Evolutionary conservation across 1,284 basidiomycete genomes (phyloP).

Genomic region (Xerocomus amazonicus): DNA sequence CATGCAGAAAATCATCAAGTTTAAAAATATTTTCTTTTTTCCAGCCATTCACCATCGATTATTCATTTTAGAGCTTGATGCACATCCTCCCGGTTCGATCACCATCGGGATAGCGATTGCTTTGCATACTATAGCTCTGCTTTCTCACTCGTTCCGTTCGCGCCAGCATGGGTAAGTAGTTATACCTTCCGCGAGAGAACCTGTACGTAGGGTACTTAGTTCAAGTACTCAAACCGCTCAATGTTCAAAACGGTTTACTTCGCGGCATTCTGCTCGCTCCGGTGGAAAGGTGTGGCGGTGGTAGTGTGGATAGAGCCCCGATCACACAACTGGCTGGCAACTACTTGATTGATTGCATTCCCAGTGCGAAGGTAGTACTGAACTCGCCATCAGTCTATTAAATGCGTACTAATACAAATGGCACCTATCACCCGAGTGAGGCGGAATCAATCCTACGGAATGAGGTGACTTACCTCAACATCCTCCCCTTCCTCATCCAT

Average conservation of each 20-base stretch:
- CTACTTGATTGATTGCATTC: not conserved
- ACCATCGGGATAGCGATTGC: slow-evolving; percentile 14
- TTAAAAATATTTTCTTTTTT: slow-evolving; percentile 43
- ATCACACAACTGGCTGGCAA: too few relatives aligned
- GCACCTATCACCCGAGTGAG: slow-evolving; percentile 44
- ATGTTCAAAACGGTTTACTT: not conserved
- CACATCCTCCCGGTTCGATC: slow-evolving; percentile 3
- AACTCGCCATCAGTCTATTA: slow-evolving; percentile 23
- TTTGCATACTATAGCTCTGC: slow-evolving; percentile 20
- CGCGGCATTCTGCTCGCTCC: not conserved
- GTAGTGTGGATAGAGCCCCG: too few relatives aligned
- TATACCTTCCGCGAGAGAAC: slow-evolving; percentile 23
- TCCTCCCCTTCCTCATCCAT: slow-evolving; percentile 88
- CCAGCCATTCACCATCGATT: slow-evolving; percentile 16
- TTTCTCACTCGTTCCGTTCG: slow-evolving; percentile 26
- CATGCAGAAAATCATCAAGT: slow-evolving; percentile 40
- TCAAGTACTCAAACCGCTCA: slow-evolving; percentile 15
- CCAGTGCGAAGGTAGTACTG: slow-evolving; percentile 3
- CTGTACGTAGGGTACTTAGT: slow-evolving; percentile 18
- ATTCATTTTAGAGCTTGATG: slow-evolving; percentile 31
- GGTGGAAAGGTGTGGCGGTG: not conserved
- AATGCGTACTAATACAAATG: slow-evolving; percentile 64
- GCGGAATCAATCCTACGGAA: not conserved
- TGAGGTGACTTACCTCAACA: slow-evolving; percentile 59
- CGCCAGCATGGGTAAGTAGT: slow-evolving; percentile 43